Percentiles rank a stretch among this genome's conserved stretches.
These are phyloP conservation scores for barley (Hordeum vulgare) DNA, from an alignment of 176 grass and related monocot genomes.

Conservation along the genomic window DNA sequence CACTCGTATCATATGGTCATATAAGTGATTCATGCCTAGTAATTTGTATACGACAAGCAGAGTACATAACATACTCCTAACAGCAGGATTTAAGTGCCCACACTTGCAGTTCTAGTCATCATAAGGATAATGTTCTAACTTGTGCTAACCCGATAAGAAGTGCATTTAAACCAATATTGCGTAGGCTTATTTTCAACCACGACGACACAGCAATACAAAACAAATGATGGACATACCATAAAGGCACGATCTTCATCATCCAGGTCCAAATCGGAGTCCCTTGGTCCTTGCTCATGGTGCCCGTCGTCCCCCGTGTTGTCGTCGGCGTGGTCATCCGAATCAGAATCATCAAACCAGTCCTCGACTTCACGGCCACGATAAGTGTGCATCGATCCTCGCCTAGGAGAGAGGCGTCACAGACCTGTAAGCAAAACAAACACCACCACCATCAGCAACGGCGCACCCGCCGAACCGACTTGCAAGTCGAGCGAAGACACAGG, in stretches of 20 bases:
- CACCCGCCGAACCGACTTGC: background rate
- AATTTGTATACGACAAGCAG: background rate
- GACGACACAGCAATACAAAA: background rate
- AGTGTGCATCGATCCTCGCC: constrained; percentile 41
- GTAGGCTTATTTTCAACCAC: background rate
- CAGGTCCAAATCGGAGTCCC: constrained; percentile 49
- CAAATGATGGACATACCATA: constrained; percentile 25
- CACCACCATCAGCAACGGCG: background rate
- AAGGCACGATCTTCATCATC: constrained; percentile 46
- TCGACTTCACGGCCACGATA: constrained; percentile 47
- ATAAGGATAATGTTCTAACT: background rate
- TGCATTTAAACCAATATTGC: background rate
- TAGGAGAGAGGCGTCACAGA: background rate
- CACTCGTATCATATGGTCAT: background rate
- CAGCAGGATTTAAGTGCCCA: background rate
- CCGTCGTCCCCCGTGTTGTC: constrained; percentile 59
- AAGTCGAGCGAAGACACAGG: background rate
- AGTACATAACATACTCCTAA: background rate
- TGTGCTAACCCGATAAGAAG: constrained; percentile 3
- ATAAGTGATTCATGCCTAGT: background rate
- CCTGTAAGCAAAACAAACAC: constrained; percentile 29
- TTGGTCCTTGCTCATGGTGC: constrained; percentile 35
- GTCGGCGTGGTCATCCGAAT: constrained; percentile 44
- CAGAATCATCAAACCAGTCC: constrained; percentile 56
- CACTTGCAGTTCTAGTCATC: background rate